Percentiles rank a stretch among this genome's conserved stretches.
These are phyloP conservation scores for Crataegus laevigata DNA, from an alignment of 306 rosid genomes.

Conservation along the genomic window DNA sequence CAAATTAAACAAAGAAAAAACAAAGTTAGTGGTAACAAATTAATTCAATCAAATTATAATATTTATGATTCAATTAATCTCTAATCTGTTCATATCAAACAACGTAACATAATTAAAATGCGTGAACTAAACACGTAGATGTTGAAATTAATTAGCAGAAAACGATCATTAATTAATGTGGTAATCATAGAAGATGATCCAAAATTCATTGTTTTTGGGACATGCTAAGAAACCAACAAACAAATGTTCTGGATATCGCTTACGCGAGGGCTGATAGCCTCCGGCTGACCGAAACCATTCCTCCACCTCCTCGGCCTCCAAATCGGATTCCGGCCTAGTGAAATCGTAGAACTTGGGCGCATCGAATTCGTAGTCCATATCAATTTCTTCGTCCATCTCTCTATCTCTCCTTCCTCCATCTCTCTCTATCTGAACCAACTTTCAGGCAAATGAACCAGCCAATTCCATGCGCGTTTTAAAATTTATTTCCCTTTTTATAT, in stretches of 20 bases:
- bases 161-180: not conserved
- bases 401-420: not conserved
- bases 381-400: constrained; percentile 57
- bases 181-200: not conserved
- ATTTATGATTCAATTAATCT: no score
- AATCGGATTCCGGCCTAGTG: constrained; percentile 34
- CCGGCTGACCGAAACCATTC: constrained; percentile 56
- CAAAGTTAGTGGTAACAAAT: not conserved
- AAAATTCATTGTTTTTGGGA: not conserved
- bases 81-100: not conserved
- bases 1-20: not conserved
- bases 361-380: constrained; percentile 61
- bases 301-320: constrained; percentile 51
- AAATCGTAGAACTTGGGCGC: constrained; percentile 59
- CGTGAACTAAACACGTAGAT: not conserved
- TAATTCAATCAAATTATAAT: not conserved
- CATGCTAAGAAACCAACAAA: not conserved
- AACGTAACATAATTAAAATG: not conserved
- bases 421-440: not conserved
- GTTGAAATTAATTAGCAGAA: not conserved
- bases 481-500: not conserved
- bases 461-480: not conserved
- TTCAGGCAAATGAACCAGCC: constrained; percentile 4
- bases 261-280: constrained; percentile 62
- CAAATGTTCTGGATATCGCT: constrained; percentile 16